These are phyloP conservation scores for Vitis riparia DNA, from an alignment of 164 flowering plant species.

Conservation along the genomic window DNA sequence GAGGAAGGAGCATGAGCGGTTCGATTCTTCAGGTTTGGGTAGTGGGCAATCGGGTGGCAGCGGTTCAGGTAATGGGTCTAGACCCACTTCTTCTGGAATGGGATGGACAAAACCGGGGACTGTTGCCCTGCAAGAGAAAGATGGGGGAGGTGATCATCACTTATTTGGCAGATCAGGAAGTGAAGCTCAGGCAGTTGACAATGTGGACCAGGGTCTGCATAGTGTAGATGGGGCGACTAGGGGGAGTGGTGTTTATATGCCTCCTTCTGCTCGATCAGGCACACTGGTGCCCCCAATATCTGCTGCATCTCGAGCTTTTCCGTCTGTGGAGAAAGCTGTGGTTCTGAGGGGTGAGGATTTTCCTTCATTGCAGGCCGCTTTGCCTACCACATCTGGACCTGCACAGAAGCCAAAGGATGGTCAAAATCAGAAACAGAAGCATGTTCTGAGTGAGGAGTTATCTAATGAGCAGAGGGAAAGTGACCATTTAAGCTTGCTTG, in stretches of 20 bases:
- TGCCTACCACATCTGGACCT: conserved; percentile 47
- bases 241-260: conserved; percentile 49
- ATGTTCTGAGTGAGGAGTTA: conserved; percentile 30
- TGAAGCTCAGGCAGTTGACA: conserved; percentile 9
- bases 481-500: conserved; percentile 22
- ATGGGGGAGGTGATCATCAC: conserved; percentile 27
- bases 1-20: conserved; percentile 85
- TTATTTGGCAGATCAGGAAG: too few relatives aligned
- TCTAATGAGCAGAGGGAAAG: conserved; percentile 33
- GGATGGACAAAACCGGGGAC: conserved; percentile 88
- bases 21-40: conserved; percentile 58
- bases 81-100: conserved; percentile 69
- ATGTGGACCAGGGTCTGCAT: conserved; percentile 14
- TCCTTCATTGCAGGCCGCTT: conserved; percentile 73
- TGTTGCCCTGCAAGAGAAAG: conserved; percentile 46
- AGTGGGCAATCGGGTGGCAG: conserved; percentile 49
- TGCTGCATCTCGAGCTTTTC: conserved; percentile 17
- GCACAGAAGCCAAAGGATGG: conserved; percentile 59
- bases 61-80: conserved; percentile 55
- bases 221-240: conserved; percentile 27
- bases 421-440: conserved; percentile 55
- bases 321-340: conserved; percentile 44
- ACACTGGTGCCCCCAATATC: conserved; percentile 20
- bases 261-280: conserved; percentile 58
- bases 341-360: conserved; percentile 95